Percentiles rank a stretch among this genome's conserved stretches.
These are phyloP conservation scores for Myriosclerotinia duriaeana DNA, from an alignment of 2,329 filamentous ascomycete genomes.

Conservation along the genomic window DNA sequence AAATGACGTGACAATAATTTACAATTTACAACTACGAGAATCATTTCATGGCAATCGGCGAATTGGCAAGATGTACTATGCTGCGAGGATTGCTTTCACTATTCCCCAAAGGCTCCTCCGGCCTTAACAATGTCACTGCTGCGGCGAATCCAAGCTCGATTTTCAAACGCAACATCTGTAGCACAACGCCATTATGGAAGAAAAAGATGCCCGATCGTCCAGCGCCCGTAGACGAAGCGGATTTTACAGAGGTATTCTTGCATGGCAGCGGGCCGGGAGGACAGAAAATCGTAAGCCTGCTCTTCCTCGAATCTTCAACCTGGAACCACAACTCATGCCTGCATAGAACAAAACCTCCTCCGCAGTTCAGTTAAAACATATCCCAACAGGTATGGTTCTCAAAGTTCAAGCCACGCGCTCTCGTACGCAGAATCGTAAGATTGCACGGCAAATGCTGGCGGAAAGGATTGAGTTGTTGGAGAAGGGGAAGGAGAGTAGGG, in stretches of 20 bases:
- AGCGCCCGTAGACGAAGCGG: conserved; percentile 68
- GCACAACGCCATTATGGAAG: conserved; percentile 31
- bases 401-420: conserved; percentile 93
- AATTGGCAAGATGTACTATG: conserved; percentile 37
- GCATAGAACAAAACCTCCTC: conserved; percentile 89
- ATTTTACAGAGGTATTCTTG: conserved; percentile 82
- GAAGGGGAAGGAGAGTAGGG: conserved; percentile 69
- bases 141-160: conserved; percentile 1
- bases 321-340: background rate
- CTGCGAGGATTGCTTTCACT: conserved; percentile 28
- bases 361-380: conserved; percentile 87
- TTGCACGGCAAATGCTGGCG: conserved; percentile 69
- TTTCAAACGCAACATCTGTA: conserved; percentile 26
- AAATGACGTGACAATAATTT: background rate
- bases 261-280: conserved; percentile 91
- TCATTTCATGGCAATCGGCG: conserved; percentile 10
- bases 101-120: conserved; percentile 17
- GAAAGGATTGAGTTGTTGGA: conserved; percentile 61
- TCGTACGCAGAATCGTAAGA: conserved; percentile 80
- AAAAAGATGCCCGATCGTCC: conserved; percentile 76
- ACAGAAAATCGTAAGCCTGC: conserved; percentile 76
- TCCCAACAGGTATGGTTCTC: conserved; percentile 86
- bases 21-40: background rate
- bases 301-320: conserved; percentile 8
- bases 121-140: conserved; percentile 26